Evolutionary conservation across 31 red algal species (phyloP), one percentile per base, ranked within the genome.

Genomic region (Odonthalia washingtoniensis): DNA sequence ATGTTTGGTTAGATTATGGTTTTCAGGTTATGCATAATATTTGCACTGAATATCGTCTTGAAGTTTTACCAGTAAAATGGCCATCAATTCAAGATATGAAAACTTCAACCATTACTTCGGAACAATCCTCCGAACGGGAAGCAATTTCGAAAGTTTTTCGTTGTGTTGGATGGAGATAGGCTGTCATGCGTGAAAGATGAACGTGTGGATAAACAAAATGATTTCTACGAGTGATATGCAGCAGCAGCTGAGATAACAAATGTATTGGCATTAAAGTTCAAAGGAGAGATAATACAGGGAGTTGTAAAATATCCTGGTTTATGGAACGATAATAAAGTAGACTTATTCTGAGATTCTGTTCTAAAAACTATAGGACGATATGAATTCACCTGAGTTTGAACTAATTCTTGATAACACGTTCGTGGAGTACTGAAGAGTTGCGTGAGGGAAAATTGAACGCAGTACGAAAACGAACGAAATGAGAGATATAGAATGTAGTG

Each of bases 281-380:
- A 70, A 1, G 45, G 65, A 32, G 67, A 86, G 27, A 39, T 86
- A 24, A 75, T 86, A 12, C 66, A 86, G 40, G 82, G 67, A 1
- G 68, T 42, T 1, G 1, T 86, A 1, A 86, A 74, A 12, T 57
- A 45, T 62, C 66, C 66, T 14, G 82, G 69, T 36, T 74, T 40
- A 86, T 44, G n/a, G n/a, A n/a, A n/a, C n/a, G 69, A 86, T 62
- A 74, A 33, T 31, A 63, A 75, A 37, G 18, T 86, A 1, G 70
- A 38, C 2, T 63, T n/a, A 60, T 1, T 75, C 70, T 5, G 49
- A 42, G 1, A 30, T 86, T 9, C 33, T 37, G 1, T 86, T 4
- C 24, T 57, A 44, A 3, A 60, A 40, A 37, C 2, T 77, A 37
- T 43, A n/a, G n/a, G n/a, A n/a, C n/a, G 72, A 84, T 9, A 43